Evolutionary conservation across 1,284 basidiomycete species (phyloP), one percentile per base, ranked within the genome.

Genomic region (Leccinum pseudoinsigne): DNA sequence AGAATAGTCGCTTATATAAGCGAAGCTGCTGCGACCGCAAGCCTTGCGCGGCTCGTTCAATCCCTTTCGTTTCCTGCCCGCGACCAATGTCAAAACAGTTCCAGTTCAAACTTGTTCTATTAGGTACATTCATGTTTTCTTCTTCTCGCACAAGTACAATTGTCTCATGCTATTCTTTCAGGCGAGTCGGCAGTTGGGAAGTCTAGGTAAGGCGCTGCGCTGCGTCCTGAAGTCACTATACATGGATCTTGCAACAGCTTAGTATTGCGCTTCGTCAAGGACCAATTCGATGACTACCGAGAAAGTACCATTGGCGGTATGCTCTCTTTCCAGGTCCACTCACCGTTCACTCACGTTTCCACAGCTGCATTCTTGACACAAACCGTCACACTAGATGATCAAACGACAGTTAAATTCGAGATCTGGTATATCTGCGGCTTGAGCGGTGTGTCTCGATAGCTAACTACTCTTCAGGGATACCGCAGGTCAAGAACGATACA

Each of bases 161-260:
- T 3, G 16, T 21, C 55, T 62, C 18, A 66, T 50, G 47, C 36
- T 9, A 57, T 59, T 8, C 45, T 56, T 63, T 28, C 73, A 94
- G 95, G 96, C 72, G 96, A 98, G 81, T 97, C 94, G 55, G 95
- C 97, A 55, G 96, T 98, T 54, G 96, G 96, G 63, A 98, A 98
- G 84, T 97, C 95, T 66, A 93, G 91, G 92, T 92, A 77, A 65
- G 62, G 62, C 65, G 64, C 12, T 31, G 42, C 45, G 28, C 31
- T 50, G 54, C 51, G 45, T 57, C 16, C 26, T 59, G 45, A 21
- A 55, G 38, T 21, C 59, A 55, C 54, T 59, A n/a, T 55, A 67
- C 59, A 65, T 56, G 55, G 57, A 40, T 56, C 61, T 58, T 59
- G 59, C 68, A 63, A 68, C 73, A 96, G 94, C 80, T 80, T 98